Evolutionary conservation across 2,329 filamentous ascomycete genomes (phyloP), one percentile per base, ranked within the genome.

Genomic region (Aplosporella prunicola): DNA sequence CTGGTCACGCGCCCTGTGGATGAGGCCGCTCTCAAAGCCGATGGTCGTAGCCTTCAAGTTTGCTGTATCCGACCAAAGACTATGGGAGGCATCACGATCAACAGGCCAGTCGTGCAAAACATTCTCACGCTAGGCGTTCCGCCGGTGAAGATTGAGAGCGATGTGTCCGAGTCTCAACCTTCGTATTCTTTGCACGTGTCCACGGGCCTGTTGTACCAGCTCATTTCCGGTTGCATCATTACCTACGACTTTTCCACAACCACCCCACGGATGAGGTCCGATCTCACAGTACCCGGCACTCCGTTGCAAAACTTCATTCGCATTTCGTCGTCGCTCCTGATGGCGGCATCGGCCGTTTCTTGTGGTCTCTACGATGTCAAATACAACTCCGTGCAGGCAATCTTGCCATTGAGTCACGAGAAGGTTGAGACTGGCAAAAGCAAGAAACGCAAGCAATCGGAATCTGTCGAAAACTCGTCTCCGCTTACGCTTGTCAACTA

Each of bases 181-280:
- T 46, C 47, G 7, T 80, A 74, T 48, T 68, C 71, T 20, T 58
- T 85, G 2, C 76, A 87, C 45, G 61, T 76, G 16, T 70, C 72
- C 14, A 73, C 75, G 3, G 82, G 81, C 9, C 68, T 70, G 25
- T 60, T 88, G 3, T 68, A 82, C 42, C 70, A 79, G 49, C 64
- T 84, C 2, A 53, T 63, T 10, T 61, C 66, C 15, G 70, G 68
- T 9, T 59, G 53, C 1, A 61, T 88, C 13, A 67, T 64, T 17
- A 72, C 76, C 3, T 83, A 78, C 53, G 76, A 83, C 43, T 60
- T 87, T 22, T 73, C 71, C 11, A 67, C 70, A 10, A 73, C 73
- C 11, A 62, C 80, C 5, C 80, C 80, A 0, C 77, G 71, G 46
- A 56, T 78, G 17, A 67, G 69, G 39, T 76, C 61, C 2, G 53